phyloP scores from a whole-genome alignment of 306 rosid species.

The Gillenia trifoliata region DNA sequence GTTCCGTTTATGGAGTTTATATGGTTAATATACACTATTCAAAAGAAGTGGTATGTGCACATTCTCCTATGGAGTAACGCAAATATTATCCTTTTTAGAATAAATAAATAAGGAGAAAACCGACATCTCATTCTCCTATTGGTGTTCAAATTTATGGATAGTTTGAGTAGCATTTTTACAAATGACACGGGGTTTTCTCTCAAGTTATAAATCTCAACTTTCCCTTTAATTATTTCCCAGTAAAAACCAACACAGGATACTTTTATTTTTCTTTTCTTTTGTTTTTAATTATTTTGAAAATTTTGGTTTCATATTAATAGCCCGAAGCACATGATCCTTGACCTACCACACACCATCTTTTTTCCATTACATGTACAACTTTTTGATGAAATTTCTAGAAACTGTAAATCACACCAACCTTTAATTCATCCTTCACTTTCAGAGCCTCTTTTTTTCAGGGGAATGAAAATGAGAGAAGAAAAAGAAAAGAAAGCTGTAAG shows the following conservation, averaged over 20 bases:
- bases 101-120: too few relatives aligned
- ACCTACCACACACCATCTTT: constrained; percentile 22
- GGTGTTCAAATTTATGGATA: too few relatives aligned
- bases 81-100: too few relatives aligned
- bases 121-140: too few relatives aligned
- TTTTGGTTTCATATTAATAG: background rate
- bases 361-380: background rate
- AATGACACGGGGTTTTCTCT: background rate
- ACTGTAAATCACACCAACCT: background rate
- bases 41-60: too few relatives aligned
- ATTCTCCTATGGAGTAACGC: too few relatives aligned
- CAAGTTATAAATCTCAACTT: background rate
- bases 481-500: background rate
- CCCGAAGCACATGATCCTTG: constrained; percentile 26
- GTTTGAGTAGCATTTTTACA: background rate
- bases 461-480: constrained; percentile 6
- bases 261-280: background rate
- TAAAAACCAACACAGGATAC: background rate
- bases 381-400: background rate
- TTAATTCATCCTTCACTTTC: constrained; percentile 27
- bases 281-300: background rate
- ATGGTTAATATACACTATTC: too few relatives aligned
- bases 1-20: too few relatives aligned
- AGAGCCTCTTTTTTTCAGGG: constrained; percentile 6
- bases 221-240: background rate